These are phyloP conservation scores for Musa itinerans DNA, from an alignment of 176 grass and related monocot genomes.

Conservation along the genomic window DNA sequence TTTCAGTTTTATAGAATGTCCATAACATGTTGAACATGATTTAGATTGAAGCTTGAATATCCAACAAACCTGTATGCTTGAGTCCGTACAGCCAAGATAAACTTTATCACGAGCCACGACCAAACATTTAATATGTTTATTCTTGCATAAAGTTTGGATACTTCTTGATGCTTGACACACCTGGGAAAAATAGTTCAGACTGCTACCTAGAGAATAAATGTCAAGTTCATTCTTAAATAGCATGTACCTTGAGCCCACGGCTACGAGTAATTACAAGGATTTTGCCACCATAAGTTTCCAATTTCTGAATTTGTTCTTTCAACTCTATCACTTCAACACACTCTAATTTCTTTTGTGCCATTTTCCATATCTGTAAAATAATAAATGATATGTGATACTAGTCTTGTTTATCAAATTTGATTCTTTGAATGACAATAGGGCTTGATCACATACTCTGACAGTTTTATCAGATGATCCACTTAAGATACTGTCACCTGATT, in stretches of 20 bases:
- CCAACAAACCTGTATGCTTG: slow-evolving; percentile 78
- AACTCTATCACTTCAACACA: slow-evolving; percentile 79
- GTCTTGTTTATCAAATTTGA: slow-evolving; percentile 1
- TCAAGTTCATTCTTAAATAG: background rate
- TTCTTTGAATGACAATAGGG: background rate
- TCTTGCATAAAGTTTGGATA: slow-evolving; percentile 66
- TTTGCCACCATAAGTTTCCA: slow-evolving; percentile 52
- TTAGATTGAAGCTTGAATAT: background rate
- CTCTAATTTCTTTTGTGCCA: slow-evolving; percentile 65
- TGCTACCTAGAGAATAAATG: background rate
- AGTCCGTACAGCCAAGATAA: slow-evolving; percentile 82
- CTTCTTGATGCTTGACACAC: slow-evolving; percentile 69
- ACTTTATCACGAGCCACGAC: slow-evolving; percentile 62
- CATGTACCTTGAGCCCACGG: slow-evolving; percentile 57
- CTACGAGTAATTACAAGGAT: slow-evolving; percentile 59
- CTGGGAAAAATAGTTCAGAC: slow-evolving; percentile 30
- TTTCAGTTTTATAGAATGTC: background rate
- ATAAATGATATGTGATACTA: background rate
- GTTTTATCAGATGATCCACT: slow-evolving; percentile 94
- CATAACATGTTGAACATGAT: background rate
- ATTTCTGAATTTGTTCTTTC: slow-evolving; percentile 68
- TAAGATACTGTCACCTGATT: slow-evolving; percentile 63
- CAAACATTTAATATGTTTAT: slow-evolving; percentile 70
- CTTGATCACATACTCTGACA: slow-evolving; percentile 55
- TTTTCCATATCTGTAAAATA: slow-evolving; percentile 78